Evolutionary conservation across 176 grass and related monocot genomes (phyloP).

Genomic region (Phragmites australis): DNA sequence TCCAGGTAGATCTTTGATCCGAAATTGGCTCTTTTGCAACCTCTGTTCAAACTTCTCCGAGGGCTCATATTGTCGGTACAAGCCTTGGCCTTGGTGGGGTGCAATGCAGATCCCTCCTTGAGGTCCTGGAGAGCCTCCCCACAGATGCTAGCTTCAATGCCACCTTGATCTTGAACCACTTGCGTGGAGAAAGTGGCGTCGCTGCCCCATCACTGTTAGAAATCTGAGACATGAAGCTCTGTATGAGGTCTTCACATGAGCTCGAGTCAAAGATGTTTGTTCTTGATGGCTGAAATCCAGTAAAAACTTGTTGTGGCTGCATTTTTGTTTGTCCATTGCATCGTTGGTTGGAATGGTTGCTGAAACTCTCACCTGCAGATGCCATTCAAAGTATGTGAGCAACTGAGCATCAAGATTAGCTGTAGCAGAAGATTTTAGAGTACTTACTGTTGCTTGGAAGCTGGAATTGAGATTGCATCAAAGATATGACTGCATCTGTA

Average conservation of each 20-base stretch:
- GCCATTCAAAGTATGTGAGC: slow-evolving; percentile 15
- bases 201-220: slow-evolving; percentile 21
- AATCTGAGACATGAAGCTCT: slow-evolving; percentile 32
- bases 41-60: not conserved
- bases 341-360: slow-evolving; percentile 15
- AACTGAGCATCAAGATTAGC: slow-evolving; percentile 16
- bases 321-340: slow-evolving; percentile 11
- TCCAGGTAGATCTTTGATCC: slow-evolving; percentile 34
- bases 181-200: slow-evolving; percentile 44
- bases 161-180: slow-evolving; percentile 54
- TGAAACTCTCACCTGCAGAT: slow-evolving; percentile 43
- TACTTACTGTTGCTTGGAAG: slow-evolving; percentile 37
- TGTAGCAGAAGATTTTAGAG: not conserved
- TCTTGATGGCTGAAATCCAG: slow-evolving; percentile 40
- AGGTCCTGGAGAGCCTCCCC: slow-evolving; percentile 33
- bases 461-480: slow-evolving; percentile 24
- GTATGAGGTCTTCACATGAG: slow-evolving; percentile 38
- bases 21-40: not conserved
- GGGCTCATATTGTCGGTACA: slow-evolving; percentile 44
- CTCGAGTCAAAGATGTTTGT: slow-evolving; percentile 50
- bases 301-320: slow-evolving; percentile 2
- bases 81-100: slow-evolving; percentile 36
- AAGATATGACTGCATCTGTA: slow-evolving; percentile 13
- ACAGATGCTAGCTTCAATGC: slow-evolving; percentile 47
- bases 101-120: slow-evolving; percentile 11